Conservation (phyloP, 2,329 filamentous ascomycete species). For the Claviceps africana region DNA sequence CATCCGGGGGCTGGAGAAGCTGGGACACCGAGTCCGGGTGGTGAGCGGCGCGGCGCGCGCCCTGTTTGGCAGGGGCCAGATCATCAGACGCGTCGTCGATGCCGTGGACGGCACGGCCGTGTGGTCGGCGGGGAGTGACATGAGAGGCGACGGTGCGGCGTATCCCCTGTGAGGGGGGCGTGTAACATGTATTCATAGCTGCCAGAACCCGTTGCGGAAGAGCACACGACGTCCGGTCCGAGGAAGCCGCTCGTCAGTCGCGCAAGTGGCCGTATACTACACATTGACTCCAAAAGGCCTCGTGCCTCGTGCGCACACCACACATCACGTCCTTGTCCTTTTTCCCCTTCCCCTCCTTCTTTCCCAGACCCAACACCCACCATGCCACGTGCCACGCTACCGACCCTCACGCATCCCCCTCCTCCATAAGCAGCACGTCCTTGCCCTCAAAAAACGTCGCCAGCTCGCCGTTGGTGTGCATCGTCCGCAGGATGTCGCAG, state of each 20-base stretch:
- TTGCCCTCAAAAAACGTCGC: constrained; percentile 88
- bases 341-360: constrained; percentile 3
- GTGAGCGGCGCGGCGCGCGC: constrained; percentile 50
- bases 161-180: constrained; percentile 31
- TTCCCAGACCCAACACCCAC: constrained; percentile 8
- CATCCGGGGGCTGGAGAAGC: constrained; percentile 46
- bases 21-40: constrained; percentile 63
- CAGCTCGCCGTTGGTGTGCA: constrained; percentile 93
- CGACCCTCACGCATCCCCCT: constrained; percentile 13
- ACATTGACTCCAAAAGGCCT: no score
- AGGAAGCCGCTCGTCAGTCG: no score
- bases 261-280: no score
- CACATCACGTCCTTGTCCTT: no score
- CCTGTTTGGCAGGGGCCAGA: constrained; percentile 74
- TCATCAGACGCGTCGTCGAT: constrained; percentile 67
- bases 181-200: no score
- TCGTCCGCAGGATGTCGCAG: constrained; percentile 91
- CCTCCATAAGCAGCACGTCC: constrained; percentile 53
- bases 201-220: no score
- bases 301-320: no score
- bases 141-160: constrained; percentile 65
- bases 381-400: no score
- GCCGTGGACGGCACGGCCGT: constrained; percentile 51
- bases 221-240: no score
- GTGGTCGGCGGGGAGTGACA: constrained; percentile 83